Base-by-base conservation (phyloP, 257 asterid genomes). In the Ophiorrhiza pumila region DNA sequence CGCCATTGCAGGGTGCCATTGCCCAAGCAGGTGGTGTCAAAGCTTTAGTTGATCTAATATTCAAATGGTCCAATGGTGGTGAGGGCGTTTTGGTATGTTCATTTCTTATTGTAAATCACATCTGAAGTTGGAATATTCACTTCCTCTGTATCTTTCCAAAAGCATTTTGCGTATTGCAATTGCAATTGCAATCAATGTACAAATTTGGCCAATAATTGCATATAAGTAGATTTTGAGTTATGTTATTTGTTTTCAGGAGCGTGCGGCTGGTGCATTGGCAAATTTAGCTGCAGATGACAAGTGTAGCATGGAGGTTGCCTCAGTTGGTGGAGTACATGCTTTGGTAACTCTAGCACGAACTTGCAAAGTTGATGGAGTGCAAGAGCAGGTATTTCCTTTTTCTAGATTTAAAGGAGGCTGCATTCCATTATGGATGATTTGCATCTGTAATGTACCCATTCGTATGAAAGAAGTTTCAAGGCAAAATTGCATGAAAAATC, bases 231-330 rank as follows among this genome's bases (percentile, higher is more conserved):
- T 63, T 35, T 37, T 50, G 68, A 60, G 35, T 31, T 39, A n/a
- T 23, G 61, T 71, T 50, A 7, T 45, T 52, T 74, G 35, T 53
- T 69, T 68, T 75, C 81, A 93, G 98, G 98, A 93, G 80, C 96
- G 96, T 62, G 97, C 95, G 0, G 95, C 97, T 80, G 97, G 97
- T 59, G 96, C 95, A 43, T 74, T 93, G 72, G 98, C 98, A 27
- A 93, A 93, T 82, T 79, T 93, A 82, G 96, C 98, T 20, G 98
- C 98, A 61, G 98, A 93, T 80, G 97, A 93, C 74, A 91, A 87
- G 81, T 93, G 98, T 79, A 93, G 98, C 83, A 81, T 85, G 68
- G 92, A 89, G 80, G 88, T 93, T 81, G 92, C 93, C 70, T 66
- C 84, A 2, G 89, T 81, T 39, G 91, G 93, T 60, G 98, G 98